Base-by-base conservation (phyloP, 1,139 yeast species). In the Suhomyces choctaworum region DNA sequence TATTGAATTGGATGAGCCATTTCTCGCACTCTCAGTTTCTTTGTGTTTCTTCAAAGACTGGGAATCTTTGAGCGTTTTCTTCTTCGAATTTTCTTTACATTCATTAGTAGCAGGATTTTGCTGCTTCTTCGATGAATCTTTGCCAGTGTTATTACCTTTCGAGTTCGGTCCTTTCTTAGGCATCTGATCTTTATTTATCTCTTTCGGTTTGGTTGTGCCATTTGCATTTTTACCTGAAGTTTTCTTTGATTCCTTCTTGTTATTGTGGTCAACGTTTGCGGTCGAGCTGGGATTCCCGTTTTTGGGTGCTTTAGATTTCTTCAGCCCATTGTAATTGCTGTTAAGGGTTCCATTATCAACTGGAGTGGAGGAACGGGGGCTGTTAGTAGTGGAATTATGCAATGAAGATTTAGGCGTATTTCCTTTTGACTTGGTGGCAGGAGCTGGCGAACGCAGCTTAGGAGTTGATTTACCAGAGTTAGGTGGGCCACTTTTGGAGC, bases 291-390 rank as follows among this genome's bases (percentile, higher is more conserved):
- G n/a, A n/a, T n/a, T n/a, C n/a, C n/a, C n/a, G n/a, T n/a, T n/a
- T n/a, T n/a, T n/a, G n/a, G n/a, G n/a, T n/a, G n/a, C n/a, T n/a
- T n/a, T n/a, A n/a, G n/a, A n/a, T n/a, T n/a, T n/a, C n/a, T n/a
- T n/a, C n/a, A n/a, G n/a, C n/a, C n/a, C n/a, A n/a, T n/a, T n/a
- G n/a, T n/a, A n/a, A n/a, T n/a, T n/a, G n/a, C n/a, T n/a, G n/a
- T n/a, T n/a, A n/a, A n/a, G n/a, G n/a, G n/a, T n/a, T n/a, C n/a
- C n/a, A n/a, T n/a, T n/a, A n/a, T n/a, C n/a, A n/a, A n/a, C n/a
- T 13, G 40, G 40, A 29, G 40, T 33, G 4, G 31, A 14, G 4
- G 40, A 33, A 27, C 40, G 32, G 3, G 40, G 40, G 5, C 34
- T 36, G 21, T 25, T 25, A 3, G 11, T 22, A 7, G 15, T 27